Percentiles rank a stretch among this genome's conserved stretches.
Conservation (phyloP, 495 filamentous ascomycete species). For the Penicillium steckii region DNA sequence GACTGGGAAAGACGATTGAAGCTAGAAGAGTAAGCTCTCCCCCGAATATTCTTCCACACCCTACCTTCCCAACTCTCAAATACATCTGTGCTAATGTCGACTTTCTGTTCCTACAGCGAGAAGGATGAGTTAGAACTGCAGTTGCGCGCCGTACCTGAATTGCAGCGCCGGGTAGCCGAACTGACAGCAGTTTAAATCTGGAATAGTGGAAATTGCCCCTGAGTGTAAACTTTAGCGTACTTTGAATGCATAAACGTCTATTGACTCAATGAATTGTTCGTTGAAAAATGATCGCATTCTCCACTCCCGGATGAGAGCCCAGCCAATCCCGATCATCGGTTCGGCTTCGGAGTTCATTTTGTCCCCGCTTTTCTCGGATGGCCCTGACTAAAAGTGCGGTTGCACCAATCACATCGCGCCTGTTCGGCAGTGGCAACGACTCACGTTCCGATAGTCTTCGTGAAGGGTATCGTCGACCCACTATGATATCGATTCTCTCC, state of each 20-base stretch:
- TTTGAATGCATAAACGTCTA: slow-evolving; percentile 1
- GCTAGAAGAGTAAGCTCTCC: slow-evolving; percentile 73
- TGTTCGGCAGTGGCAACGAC: slow-evolving; percentile 12
- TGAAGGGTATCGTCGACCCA: slow-evolving; percentile 5
- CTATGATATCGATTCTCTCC: slow-evolving; percentile 13
- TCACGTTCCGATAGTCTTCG: slow-evolving; percentile 2
- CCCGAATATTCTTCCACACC: too few species aligned
- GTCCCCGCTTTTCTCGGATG: slow-evolving; percentile 1
- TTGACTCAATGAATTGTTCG: slow-evolving; percentile 4
- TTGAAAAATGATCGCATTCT: slow-evolving; percentile 19
- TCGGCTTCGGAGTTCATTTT: slow-evolving; percentile 11
- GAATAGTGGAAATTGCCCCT: not conserved
- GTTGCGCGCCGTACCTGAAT: slow-evolving; percentile 78
- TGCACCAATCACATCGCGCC: slow-evolving; percentile 1
- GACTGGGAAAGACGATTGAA: slow-evolving; percentile 84
- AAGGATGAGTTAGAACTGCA: slow-evolving; percentile 90
- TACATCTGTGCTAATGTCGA: slow-evolving; percentile 5
- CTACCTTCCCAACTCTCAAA: not conserved
- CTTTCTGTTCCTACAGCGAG: slow-evolving; percentile 57
- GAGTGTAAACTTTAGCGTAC: slow-evolving; percentile 1
- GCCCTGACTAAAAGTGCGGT: not conserved
- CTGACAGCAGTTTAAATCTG: slow-evolving; percentile 39
- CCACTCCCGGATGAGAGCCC: not conserved
- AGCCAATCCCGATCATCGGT: not conserved
- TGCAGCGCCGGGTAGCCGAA: slow-evolving; percentile 82